Percentiles rank a stretch among this genome's conserved stretches.
phyloP scores from a whole-genome alignment of 164 flowering plant species.

The Chimonanthus praecox region DNA sequence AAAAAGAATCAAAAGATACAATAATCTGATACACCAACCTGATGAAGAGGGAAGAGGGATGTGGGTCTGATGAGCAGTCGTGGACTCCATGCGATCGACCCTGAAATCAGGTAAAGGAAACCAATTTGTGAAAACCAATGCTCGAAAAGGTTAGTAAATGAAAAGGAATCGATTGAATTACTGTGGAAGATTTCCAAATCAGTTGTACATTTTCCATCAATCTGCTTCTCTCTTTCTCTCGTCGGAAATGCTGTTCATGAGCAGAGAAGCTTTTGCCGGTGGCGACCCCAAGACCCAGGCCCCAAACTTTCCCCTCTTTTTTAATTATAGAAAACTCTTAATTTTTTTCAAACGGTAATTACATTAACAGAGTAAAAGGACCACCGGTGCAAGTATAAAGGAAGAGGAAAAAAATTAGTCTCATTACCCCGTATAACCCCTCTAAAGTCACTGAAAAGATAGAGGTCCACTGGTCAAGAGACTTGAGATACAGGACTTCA shows the following conservation, averaged over 20 bases:
- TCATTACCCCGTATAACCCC: no score
- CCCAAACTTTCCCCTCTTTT: not conserved
- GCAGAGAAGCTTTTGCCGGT: not conserved
- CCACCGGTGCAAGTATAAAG: no score
- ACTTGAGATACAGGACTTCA: no score
- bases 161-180: not conserved
- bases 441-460: no score
- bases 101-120: not conserved
- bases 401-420: no score
- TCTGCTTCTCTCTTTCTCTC: not conserved
- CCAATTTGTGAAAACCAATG: not conserved
- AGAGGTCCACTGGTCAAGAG: no score
- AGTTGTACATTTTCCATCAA: no score
- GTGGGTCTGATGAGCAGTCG: conserved; percentile 28
- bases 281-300: not conserved
- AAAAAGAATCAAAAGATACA: not conserved
- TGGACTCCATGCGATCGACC: conserved; percentile 40
- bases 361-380: no score
- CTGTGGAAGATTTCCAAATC: no score
- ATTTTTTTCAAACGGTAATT: no score
- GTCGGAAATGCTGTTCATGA: not conserved
- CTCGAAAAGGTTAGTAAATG: not conserved
- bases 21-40: not conserved
- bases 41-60: conserved; percentile 35
- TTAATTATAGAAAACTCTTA: no score